phyloP scores from a whole-genome alignment of 768 basidiomycete species.

The Auricularia heimuer region DNA sequence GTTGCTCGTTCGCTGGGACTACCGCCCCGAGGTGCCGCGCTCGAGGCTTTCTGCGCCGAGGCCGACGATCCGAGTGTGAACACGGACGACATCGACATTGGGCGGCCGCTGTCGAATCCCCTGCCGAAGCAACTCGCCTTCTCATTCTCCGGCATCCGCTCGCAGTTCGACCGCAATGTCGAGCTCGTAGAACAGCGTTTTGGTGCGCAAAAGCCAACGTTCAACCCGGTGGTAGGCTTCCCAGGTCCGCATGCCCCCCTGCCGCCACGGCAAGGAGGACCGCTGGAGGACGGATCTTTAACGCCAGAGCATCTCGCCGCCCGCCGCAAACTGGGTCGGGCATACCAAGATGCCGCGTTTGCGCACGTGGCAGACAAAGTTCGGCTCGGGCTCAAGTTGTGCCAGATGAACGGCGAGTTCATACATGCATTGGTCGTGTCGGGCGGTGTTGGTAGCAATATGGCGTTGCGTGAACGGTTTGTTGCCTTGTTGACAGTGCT shows the following conservation, averaged over 20 bases:
- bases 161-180: constrained; percentile 54
- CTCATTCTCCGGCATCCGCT: constrained; percentile 73
- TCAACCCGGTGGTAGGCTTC: not conserved
- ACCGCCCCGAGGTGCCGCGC: constrained; percentile 68
- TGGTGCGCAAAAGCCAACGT: not conserved
- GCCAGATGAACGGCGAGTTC: constrained; percentile 29
- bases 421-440: constrained; percentile 66
- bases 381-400: constrained; percentile 38
- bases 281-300: not conserved
- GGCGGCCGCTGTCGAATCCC: constrained; percentile 27
- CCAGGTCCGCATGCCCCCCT: not conserved
- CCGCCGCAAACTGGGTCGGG: constrained; percentile 37
- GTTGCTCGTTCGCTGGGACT: constrained; percentile 62
- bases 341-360: constrained; percentile 65
- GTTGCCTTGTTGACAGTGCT: constrained; percentile 9
- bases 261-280: not conserved
- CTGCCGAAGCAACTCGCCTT: constrained; percentile 52
- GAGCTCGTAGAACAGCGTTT: constrained; percentile 19
- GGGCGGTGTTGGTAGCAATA: constrained; percentile 90
- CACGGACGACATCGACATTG: not conserved
- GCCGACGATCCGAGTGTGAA: not conserved
- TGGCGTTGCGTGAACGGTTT: constrained; percentile 54
- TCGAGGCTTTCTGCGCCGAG: constrained; percentile 57
- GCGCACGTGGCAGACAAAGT: constrained; percentile 72
- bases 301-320: constrained; percentile 17